Evolutionary conservation across 2,329 filamentous ascomycete species (phyloP).

Genomic region (Ascochyta viciae-villosae): DNA sequence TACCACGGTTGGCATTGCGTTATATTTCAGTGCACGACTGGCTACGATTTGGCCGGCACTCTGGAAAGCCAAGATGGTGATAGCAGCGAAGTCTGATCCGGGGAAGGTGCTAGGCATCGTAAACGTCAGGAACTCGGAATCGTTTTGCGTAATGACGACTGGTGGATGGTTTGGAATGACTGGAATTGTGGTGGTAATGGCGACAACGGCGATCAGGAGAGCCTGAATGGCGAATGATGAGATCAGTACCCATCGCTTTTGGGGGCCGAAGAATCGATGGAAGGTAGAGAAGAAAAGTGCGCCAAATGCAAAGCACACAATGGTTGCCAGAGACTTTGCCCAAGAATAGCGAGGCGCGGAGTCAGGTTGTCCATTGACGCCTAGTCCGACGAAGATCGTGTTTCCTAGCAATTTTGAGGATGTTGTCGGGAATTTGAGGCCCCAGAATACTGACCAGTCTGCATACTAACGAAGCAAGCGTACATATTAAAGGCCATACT

Average conservation of each 20-base stretch:
- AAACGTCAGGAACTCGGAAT: constrained; percentile 43
- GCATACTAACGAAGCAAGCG: constrained; percentile 60
- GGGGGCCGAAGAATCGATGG: constrained; percentile 63
- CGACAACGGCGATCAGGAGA: constrained; percentile 60
- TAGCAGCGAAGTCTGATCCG: constrained; percentile 50
- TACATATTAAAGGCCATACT: constrained; percentile 58
- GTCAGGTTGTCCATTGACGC: constrained; percentile 60
- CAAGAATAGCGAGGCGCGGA: constrained; percentile 49
- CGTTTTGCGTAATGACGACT: constrained; percentile 50
- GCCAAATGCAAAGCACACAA: constrained; percentile 62
- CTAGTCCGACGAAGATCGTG: constrained; percentile 68
- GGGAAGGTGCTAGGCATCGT: constrained; percentile 32
- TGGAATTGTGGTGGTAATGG: constrained; percentile 57
- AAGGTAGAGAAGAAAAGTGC: constrained; percentile 55
- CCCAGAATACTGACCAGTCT: constrained; percentile 52
- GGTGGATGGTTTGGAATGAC: constrained; percentile 30
- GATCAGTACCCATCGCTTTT: constrained; percentile 54
- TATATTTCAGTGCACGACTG: constrained; percentile 59
- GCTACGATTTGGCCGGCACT: constrained; percentile 62
- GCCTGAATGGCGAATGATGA: constrained; percentile 61
- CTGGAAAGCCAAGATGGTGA: constrained; percentile 60
- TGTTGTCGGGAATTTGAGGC: no score
- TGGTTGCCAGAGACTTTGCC: constrained; percentile 31
- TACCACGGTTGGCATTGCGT: constrained; percentile 63
- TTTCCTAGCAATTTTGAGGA: constrained; percentile 55